Evolutionary conservation across 805 yeast species (phyloP).

Genomic region (Wickerhamomyces sydowiorum): DNA sequence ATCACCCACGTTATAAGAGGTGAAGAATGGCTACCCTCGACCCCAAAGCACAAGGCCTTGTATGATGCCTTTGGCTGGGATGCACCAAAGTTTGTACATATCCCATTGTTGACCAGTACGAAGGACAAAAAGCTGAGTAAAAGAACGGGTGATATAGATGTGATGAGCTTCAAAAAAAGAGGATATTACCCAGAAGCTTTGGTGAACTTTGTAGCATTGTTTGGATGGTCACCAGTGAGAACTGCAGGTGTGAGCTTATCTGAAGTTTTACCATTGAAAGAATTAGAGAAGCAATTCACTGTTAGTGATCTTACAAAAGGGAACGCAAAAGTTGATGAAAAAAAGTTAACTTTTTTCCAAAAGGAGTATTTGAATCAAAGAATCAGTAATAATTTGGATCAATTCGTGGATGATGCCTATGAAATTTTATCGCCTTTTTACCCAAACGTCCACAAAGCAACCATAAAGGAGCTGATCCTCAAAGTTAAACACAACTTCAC

Average conservation of each 20-base stretch:
- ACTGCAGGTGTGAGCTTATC: constrained; percentile 39
- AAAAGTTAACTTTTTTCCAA: constrained; percentile 73
- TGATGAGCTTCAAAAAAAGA: constrained; percentile 45
- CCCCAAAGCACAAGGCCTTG: constrained; percentile 88
- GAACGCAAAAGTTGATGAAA: constrained; percentile 83
- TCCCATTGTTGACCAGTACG: constrained; percentile 76
- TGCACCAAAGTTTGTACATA: constrained; percentile 79
- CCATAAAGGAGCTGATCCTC: constrained; percentile 34
- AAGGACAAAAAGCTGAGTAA: constrained; percentile 78
- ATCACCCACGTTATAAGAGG: constrained; percentile 95
- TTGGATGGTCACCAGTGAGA: constrained; percentile 92
- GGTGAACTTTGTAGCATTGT: constrained; percentile 78
- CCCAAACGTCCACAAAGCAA: constrained; percentile 21
- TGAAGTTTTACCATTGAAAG: constrained; percentile 47
- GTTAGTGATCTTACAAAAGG: constrained; percentile 82
- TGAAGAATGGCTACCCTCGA: constrained; percentile 96
- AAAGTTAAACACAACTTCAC: constrained; percentile 44
- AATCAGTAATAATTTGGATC: constrained; percentile 32
- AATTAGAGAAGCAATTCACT: constrained; percentile 51
- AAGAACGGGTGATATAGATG: constrained; percentile 76
- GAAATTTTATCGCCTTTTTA: constrained; percentile 13
- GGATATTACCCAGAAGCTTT: constrained; percentile 86
- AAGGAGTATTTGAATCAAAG: constrained; percentile 52
- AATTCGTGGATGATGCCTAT: constrained; percentile 29
- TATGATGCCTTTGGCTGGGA: constrained; percentile 84